phyloP scores from a whole-genome alignment of 352 stramenopile genomes.

The Elongisporangium prolatum region DNA sequence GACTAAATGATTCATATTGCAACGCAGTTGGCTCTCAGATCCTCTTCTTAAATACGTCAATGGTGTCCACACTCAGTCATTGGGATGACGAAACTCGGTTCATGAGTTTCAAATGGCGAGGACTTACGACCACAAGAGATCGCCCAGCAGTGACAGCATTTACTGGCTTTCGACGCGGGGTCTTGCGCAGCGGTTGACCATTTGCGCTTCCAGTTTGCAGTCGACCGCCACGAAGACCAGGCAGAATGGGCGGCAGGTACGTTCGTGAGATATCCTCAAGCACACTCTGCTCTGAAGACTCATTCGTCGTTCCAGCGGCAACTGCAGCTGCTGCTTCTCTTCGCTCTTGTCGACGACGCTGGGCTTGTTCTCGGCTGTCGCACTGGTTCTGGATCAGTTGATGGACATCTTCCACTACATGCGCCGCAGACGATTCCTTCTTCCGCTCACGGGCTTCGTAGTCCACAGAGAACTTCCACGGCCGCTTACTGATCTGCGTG shows the following conservation, averaged over 20 bases:
- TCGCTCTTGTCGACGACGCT: constrained; percentile 20
- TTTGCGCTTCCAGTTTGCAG: background rate
- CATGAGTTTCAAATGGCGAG: constrained; percentile 19
- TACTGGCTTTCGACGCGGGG: constrained; percentile 41
- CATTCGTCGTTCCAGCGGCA: background rate
- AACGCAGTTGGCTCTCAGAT: no score
- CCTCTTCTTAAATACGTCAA: no score
- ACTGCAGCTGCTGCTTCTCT: constrained; percentile 13
- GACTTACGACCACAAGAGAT: constrained; percentile 30
- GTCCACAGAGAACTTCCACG: constrained; percentile 73
- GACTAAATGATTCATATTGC: background rate
- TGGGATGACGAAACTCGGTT: background rate
- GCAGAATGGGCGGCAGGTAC: constrained; percentile 29
- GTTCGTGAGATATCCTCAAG: constrained; percentile 35
- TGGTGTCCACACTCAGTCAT: background rate
- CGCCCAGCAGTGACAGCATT: constrained; percentile 35
- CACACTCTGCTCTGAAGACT: constrained; percentile 11
- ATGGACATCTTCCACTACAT: constrained; percentile 60
- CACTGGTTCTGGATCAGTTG: constrained; percentile 16
- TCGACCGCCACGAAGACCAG: background rate
- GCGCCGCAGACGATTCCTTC: constrained; percentile 49
- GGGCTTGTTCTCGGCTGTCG: background rate
- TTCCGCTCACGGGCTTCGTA: constrained; percentile 65
- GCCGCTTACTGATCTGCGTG: constrained; percentile 27
- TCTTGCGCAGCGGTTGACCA: constrained; percentile 30